phyloP scores from a whole-genome alignment of 2,329 filamentous ascomycete species.

The Passalora sequoiae region DNA sequence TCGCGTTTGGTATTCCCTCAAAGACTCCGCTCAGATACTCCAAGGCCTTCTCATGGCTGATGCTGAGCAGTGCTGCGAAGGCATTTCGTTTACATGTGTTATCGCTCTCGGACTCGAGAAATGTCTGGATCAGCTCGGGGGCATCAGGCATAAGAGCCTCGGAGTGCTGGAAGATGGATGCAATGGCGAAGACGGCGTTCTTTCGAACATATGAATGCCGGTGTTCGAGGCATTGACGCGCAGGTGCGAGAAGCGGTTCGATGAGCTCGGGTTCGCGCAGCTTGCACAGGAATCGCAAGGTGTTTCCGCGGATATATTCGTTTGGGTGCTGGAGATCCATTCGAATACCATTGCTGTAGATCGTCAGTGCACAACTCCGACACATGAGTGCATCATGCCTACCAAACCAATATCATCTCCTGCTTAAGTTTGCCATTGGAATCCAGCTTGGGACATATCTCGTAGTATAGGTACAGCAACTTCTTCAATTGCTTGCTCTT shows the following conservation, averaged over 20 bases:
- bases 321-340: slow-evolving; percentile 97
- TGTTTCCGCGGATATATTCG: slow-evolving; percentile 97
- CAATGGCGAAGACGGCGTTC: slow-evolving; percentile 91
- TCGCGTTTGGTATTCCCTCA: slow-evolving; percentile 87
- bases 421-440: slow-evolving; percentile 91
- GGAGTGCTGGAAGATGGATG: slow-evolving; percentile 86
- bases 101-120: slow-evolving; percentile 86
- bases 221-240: slow-evolving; percentile 87
- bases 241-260: slow-evolving; percentile 88
- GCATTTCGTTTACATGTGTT: slow-evolving; percentile 97
- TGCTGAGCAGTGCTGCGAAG: slow-evolving; percentile 82
- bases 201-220: slow-evolving; percentile 97
- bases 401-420: slow-evolving; percentile 99
- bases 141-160: slow-evolving; percentile 92
- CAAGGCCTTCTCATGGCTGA: slow-evolving; percentile 89
- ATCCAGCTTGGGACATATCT: slow-evolving; percentile 96
- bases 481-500: slow-evolving; percentile 97
- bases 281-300: slow-evolving; percentile 95
- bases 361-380: slow-evolving; percentile 8
- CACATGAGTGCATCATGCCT: slow-evolving; percentile 33
- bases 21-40: slow-evolving; percentile 84
- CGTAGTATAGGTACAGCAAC: slow-evolving; percentile 97
- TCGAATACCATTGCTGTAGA: slow-evolving; percentile 82
- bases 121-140: slow-evolving; percentile 81
- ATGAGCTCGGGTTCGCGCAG: slow-evolving; percentile 92